Percentiles rank a stretch among this genome's conserved stretches.
Evolutionary conservation across 176 grass and related monocot genomes (phyloP).

Genomic region (Zizania latifolia): DNA sequence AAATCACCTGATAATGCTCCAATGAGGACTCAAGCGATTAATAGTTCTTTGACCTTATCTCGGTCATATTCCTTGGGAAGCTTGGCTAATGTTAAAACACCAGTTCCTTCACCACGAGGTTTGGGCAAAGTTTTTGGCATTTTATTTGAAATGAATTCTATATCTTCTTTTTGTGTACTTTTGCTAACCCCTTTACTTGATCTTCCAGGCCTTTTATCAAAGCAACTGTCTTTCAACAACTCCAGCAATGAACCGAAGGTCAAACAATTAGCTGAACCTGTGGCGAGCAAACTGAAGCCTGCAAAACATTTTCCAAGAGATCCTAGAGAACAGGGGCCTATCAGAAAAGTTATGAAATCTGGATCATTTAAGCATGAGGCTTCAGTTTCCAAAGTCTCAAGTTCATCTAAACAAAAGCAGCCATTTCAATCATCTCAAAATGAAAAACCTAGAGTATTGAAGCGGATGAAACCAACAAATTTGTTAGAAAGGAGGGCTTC

Average conservation of each 20-base stretch:
- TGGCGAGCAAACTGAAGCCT: constrained; percentile 49
- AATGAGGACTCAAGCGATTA: constrained; percentile 27
- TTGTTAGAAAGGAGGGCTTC: constrained; percentile 50
- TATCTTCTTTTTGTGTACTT: constrained; percentile 13
- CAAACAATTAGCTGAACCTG: constrained; percentile 53
- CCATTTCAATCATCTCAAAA: constrained; percentile 34
- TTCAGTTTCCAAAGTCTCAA: constrained; percentile 30
- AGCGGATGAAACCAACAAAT: constrained; percentile 44
- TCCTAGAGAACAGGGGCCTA: constrained; percentile 29
- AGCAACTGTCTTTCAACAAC: constrained; percentile 74
- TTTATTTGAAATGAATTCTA: constrained; percentile 6
- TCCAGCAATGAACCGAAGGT: constrained; percentile 55
- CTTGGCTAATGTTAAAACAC: constrained; percentile 42
- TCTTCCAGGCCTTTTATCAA: constrained; percentile 55
- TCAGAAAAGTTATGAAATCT: constrained; percentile 53
- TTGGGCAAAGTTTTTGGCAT: constrained; percentile 18
- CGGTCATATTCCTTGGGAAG: constrained; percentile 55
- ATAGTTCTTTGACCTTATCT: constrained; percentile 46
- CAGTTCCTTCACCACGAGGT: constrained; percentile 72
- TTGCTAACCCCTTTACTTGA: constrained; percentile 34
- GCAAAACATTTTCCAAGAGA: constrained; percentile 37
- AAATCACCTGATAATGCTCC: constrained; percentile 31
- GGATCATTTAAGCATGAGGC: constrained; percentile 49
- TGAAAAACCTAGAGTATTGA: constrained; percentile 48
- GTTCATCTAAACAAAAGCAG: constrained; percentile 49